These are phyloP conservation scores for Pedinophyceae sp. DNA, from an alignment of 139 green algal genomes.

Conservation along the genomic window DNA sequence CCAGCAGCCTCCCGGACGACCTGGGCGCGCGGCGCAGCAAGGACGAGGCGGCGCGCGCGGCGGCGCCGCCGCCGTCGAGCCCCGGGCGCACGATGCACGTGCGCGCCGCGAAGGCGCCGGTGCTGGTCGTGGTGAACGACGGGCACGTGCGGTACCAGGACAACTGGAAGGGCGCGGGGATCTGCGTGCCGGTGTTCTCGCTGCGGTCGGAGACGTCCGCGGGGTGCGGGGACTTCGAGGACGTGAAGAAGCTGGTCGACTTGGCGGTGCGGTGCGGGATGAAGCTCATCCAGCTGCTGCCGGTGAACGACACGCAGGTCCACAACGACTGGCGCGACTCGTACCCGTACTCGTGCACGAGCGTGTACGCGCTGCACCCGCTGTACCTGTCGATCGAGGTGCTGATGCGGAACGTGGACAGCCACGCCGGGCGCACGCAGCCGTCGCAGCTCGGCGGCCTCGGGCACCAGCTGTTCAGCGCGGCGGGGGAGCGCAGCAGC, in stretches of 20 bases:
- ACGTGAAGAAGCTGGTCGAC: constrained; percentile 68
- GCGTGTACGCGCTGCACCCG: constrained; percentile 80
- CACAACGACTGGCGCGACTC: constrained; percentile 80
- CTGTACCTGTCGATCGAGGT: constrained; percentile 53
- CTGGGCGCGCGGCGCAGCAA: constrained; percentile 19
- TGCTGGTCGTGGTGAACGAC: constrained; percentile 34
- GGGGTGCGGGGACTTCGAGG: constrained; percentile 79
- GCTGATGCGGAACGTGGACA: too few relatives aligned
- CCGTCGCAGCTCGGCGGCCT: not conserved
- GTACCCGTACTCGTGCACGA: constrained; percentile 73
- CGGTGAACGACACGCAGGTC: constrained; percentile 89
- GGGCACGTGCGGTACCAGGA: constrained; percentile 29
- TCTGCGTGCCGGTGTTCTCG: constrained; percentile 83
- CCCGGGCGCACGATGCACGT: not conserved
- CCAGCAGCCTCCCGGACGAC: constrained; percentile 9
- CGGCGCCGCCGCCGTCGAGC: not conserved
- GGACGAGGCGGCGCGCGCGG: not conserved
- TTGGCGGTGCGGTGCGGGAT: constrained; percentile 20
- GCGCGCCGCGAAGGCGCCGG: constrained; percentile 11
- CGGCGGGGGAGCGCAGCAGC: too few relatives aligned
- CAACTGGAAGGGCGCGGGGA: constrained; percentile 65
- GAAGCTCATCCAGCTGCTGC: constrained; percentile 74
- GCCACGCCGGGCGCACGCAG: too few relatives aligned
- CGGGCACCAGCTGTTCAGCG: too few relatives aligned
- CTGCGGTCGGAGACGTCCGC: constrained; percentile 48